Conservation (phyloP, 768 basidiomycete genomes). For the Lanmaoa rubissima region DNA sequence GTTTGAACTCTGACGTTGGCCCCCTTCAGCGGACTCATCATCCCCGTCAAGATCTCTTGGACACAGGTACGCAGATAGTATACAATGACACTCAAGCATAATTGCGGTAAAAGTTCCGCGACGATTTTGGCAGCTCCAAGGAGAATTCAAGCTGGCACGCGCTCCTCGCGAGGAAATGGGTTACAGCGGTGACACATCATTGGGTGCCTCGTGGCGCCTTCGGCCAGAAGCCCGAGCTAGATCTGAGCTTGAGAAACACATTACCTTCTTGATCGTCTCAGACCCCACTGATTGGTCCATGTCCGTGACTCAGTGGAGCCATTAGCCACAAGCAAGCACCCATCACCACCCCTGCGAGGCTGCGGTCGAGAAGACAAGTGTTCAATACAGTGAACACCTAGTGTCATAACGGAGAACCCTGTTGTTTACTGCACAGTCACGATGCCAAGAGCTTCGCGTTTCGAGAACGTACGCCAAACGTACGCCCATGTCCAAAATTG, state of each 20-base stretch:
- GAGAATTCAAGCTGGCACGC: background rate
- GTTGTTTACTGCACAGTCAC: background rate
- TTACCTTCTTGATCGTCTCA: background rate
- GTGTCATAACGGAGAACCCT: background rate
- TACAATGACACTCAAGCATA: background rate
- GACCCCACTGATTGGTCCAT: background rate
- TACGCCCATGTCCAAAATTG: background rate
- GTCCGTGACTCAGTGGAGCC: background rate
- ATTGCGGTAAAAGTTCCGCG: background rate
- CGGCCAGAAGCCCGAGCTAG: background rate
- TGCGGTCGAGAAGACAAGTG: too few species aligned
- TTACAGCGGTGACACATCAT: background rate
- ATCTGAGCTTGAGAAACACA: background rate
- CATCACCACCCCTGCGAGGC: background rate
- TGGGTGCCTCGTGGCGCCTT: slow-evolving; percentile 7
- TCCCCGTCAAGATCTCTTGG: background rate
- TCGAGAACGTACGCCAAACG: background rate
- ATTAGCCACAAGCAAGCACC: background rate
- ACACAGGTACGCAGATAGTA: background rate
- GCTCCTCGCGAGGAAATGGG: background rate
- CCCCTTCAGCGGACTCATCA: too few species aligned
- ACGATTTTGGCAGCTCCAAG: background rate
- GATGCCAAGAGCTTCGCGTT: background rate
- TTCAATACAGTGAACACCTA: background rate
- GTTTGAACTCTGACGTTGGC: background rate